phyloP scores from a whole-genome alignment of 1,139 yeast genomes.

The Candida sp. region DNA sequence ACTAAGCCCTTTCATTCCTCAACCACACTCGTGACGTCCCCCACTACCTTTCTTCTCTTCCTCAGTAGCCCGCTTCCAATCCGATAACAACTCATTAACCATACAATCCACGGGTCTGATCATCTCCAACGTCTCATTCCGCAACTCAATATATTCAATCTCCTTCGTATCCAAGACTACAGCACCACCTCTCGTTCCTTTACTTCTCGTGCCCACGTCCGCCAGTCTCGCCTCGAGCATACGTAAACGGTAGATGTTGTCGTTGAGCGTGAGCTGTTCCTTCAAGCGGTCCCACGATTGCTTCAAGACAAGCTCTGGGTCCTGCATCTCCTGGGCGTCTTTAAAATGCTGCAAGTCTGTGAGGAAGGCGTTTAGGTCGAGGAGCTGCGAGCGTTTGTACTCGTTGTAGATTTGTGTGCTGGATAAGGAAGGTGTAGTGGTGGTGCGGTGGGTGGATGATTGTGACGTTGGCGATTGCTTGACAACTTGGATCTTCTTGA shows the following conservation, averaged over 20 bases:
- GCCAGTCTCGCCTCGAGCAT: not conserved
- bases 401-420: not conserved
- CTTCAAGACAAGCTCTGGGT: not conserved
- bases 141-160: not conserved
- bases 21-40: too few relatives aligned
- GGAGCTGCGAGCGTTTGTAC: not conserved
- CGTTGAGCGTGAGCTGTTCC: not conserved
- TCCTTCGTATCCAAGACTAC: not conserved
- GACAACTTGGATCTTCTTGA: not conserved
- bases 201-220: not conserved
- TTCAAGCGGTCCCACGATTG: not conserved
- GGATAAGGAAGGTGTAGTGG: not conserved
- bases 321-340: not conserved
- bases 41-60: not conserved
- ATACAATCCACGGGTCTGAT: not conserved
- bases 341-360: not conserved
- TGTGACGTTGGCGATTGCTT: not conserved
- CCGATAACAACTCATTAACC: not conserved
- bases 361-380: not conserved
- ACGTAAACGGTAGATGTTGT: conserved; percentile 1
- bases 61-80: not conserved
- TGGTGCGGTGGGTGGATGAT: not conserved
- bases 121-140: not conserved
- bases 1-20: too few relatives aligned
- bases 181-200: not conserved